A percentile compares a stretch with the other conserved stretches of the same genome.
phyloP scores from a whole-genome alignment of 1,284 basidiomycete species.

The Anthracocystis walkeri region DNA sequence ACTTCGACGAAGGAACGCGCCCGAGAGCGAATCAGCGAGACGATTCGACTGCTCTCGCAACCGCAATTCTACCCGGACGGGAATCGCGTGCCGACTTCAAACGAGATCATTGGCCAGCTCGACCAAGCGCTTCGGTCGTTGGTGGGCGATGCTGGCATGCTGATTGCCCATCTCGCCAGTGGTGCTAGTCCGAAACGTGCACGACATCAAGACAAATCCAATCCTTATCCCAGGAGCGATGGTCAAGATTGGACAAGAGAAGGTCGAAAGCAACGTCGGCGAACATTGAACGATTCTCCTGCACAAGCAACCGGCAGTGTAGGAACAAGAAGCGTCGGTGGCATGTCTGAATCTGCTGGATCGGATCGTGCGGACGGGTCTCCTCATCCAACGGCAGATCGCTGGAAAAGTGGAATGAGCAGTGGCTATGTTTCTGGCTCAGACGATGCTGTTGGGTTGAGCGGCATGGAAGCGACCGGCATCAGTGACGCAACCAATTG shows the following conservation, averaged over 20 bases:
- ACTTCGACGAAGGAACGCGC: slow-evolving; percentile 12
- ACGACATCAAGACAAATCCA: slow-evolving; percentile 2
- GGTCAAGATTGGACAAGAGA: not conserved
- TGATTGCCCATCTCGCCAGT: not conserved
- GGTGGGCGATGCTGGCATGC: slow-evolving; percentile 24
- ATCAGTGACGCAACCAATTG: slow-evolving; percentile 13
- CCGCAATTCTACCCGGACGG: slow-evolving; percentile 46
- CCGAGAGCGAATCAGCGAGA: slow-evolving; percentile 15
- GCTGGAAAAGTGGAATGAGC: slow-evolving; percentile 3
- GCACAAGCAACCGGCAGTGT: too few relatives aligned
- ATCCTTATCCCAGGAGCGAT: not conserved
- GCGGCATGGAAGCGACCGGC: too few relatives aligned
- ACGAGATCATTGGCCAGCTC: slow-evolving; percentile 30
- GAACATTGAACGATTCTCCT: slow-evolving; percentile 7
- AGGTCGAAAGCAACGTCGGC: slow-evolving; percentile 17
- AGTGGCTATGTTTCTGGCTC: not conserved
- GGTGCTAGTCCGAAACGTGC: slow-evolving; percentile 20
- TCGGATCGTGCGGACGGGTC: slow-evolving; percentile 25
- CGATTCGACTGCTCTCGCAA: slow-evolving; percentile 22
- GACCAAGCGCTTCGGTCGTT: slow-evolving; percentile 34
- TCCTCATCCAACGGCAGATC: slow-evolving; percentile 7
- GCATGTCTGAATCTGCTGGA: slow-evolving; percentile 4
- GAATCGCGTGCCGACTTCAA: slow-evolving; percentile 18
- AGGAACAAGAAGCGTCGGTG: too few relatives aligned
- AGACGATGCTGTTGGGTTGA: slow-evolving; percentile 2